Base-by-base conservation (phyloP, 106 monocot species). In the Dioscorea zingiberensis region DNA sequence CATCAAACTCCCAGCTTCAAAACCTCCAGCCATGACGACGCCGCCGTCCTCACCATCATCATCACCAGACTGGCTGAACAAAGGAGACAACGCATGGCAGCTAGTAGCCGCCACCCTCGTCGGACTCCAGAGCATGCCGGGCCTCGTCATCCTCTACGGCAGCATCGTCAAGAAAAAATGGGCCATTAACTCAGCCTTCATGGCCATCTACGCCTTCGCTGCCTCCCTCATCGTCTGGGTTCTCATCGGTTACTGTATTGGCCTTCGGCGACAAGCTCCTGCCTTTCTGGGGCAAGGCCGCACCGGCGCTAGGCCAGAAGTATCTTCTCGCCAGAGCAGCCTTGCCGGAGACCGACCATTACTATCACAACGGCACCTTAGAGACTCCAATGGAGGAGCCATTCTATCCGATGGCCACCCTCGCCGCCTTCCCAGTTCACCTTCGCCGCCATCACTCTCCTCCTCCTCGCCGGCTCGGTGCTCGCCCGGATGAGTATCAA, bases 401-500 rank as follows among this genome's bases (percentile, higher is more conserved):
- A 3, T 71, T 60, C 58, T 83, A 74, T 49, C 78, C 83, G 0
- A 74, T 78, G 74, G 83, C 74, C 3, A 48, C 71, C 13, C 65
- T 78, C 25, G 83, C 74, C 25, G 47, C 38, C 55, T 82, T 77
- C 66, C n/a, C 45, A 82, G 72, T 82, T 72, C 70, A 64, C 61
- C 54, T 82, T 76, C 59, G 82, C 77, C n/a, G 82, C 82, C 47
- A 77, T 82, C 28, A 82, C 82, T 2, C 17, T 82, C 10, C 66
- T 82, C 2, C 74, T 82, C 23, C 73, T 82, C 19, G 82, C 82
- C 30, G 82, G 77, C 3, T 82, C 82, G 9, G 60, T 82, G 11
- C 77, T 82, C 0, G 82, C 77, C 10, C 67, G 82, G 23, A 77
- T 82, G 77, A 82, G 74, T 69, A 82, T 82, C 60, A 82, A 67